These are phyloP conservation scores for Psilocybe mexicana DNA, from an alignment of 1,284 basidiomycete species.

Conservation along the genomic window DNA sequence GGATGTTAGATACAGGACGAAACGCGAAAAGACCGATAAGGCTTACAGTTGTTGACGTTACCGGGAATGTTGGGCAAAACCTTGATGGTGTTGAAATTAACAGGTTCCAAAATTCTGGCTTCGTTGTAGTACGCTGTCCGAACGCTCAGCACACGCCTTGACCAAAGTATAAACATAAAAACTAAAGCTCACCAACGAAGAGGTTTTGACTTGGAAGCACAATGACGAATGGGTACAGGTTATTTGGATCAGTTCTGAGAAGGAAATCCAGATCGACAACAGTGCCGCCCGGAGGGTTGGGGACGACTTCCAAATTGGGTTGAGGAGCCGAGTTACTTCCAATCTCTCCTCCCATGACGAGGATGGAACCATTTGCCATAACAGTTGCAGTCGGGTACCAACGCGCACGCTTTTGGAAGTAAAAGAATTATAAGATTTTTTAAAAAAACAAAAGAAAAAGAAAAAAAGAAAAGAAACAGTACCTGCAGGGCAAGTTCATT, in stretches of 20 bases:
- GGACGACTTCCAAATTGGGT: slow-evolving; percentile 64
- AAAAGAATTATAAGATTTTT: not conserved
- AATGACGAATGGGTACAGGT: slow-evolving; percentile 75
- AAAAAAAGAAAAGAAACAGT: slow-evolving; percentile 3
- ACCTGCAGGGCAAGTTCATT: slow-evolving; percentile 53
- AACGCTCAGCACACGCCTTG: not conserved
- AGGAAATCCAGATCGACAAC: slow-evolving; percentile 45
- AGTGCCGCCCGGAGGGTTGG: slow-evolving; percentile 43
- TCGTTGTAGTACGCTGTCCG: slow-evolving; percentile 71
- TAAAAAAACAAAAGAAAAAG: not conserved
- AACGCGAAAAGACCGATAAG: not conserved
- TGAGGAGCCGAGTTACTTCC: slow-evolving; percentile 67
- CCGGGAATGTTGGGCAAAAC: slow-evolving; percentile 73
- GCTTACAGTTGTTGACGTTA: slow-evolving; percentile 65
- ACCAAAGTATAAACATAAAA: not conserved
- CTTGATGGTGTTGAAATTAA: slow-evolving; percentile 58
- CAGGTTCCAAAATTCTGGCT: slow-evolving; percentile 70
- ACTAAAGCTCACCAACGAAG: slow-evolving; percentile 55
- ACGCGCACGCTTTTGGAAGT: slow-evolving; percentile 49
- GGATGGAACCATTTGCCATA: slow-evolving; percentile 67
- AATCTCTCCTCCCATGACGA: slow-evolving; percentile 74
- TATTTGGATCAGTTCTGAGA: slow-evolving; percentile 67
- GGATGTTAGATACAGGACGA: not conserved
- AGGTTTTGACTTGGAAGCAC: slow-evolving; percentile 65
- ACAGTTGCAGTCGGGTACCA: slow-evolving; percentile 74